A percentile compares a stretch with the other conserved stretches of the same genome.
phyloP scores from a whole-genome alignment of 352 stramenopile species.

The Elongisporangium anandrum region DNA sequence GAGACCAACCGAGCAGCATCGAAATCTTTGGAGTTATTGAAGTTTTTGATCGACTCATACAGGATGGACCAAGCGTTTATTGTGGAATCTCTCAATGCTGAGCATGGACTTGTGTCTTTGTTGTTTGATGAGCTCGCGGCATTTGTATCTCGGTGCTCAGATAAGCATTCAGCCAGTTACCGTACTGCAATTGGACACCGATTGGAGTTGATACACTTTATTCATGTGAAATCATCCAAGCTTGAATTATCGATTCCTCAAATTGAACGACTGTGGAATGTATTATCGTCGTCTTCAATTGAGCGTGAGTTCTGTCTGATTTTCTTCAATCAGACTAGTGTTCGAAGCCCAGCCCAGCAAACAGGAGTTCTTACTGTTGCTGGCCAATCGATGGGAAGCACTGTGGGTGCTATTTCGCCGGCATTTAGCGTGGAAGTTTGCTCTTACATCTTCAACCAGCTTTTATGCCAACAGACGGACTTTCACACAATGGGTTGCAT shows the following conservation, averaged over 20 bases:
- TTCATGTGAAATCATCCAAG: slow-evolving; percentile 77
- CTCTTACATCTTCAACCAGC: slow-evolving; percentile 77
- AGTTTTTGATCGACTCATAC: slow-evolving; percentile 87
- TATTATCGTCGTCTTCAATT: slow-evolving; percentile 64
- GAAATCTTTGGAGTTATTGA: slow-evolving; percentile 77
- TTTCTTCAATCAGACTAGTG: slow-evolving; percentile 82
- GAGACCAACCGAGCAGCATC: slow-evolving; percentile 45
- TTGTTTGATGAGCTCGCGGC: slow-evolving; percentile 83
- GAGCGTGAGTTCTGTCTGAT: slow-evolving; percentile 78
- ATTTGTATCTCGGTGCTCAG: slow-evolving; percentile 55
- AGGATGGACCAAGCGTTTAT: slow-evolving; percentile 57
- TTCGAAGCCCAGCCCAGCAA: slow-evolving; percentile 35
- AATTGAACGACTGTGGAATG: slow-evolving; percentile 70
- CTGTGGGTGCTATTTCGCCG: slow-evolving; percentile 48
- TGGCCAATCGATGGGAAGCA: slow-evolving; percentile 11
- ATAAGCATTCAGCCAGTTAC: slow-evolving; percentile 52
- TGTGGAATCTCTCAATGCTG: slow-evolving; percentile 67
- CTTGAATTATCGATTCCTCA: slow-evolving; percentile 72
- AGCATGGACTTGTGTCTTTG: slow-evolving; percentile 66
- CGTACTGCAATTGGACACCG: slow-evolving; percentile 76
- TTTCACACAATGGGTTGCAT: slow-evolving; percentile 63
- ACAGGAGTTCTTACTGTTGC: slow-evolving; percentile 7
- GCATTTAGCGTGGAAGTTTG: slow-evolving; percentile 78
- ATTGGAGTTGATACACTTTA: slow-evolving; percentile 83
- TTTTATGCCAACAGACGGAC: slow-evolving; percentile 78